phyloP scores from a whole-genome alignment of 2,329 filamentous ascomycete genomes.

The Metarhizium robertsii region DNA sequence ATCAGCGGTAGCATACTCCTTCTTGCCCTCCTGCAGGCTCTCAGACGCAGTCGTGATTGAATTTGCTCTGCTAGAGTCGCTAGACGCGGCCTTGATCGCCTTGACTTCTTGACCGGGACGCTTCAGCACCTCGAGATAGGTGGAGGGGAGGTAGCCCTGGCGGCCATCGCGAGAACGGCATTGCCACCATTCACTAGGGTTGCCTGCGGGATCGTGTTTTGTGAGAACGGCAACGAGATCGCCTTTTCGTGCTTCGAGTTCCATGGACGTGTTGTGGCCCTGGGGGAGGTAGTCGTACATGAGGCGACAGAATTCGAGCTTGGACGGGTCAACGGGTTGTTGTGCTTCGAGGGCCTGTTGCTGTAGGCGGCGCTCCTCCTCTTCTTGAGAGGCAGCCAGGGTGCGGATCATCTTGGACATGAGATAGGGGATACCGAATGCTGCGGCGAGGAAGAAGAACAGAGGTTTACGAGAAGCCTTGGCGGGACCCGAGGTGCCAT shows the following conservation, averaged over 20 bases:
- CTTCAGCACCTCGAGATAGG: conserved; percentile 72
- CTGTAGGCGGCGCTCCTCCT: conserved; percentile 56
- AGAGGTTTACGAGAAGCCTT: conserved; percentile 90
- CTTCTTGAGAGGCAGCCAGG: conserved; percentile 75
- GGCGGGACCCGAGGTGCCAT: conserved; percentile 56
- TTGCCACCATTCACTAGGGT: conserved; percentile 93
- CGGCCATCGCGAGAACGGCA: conserved; percentile 84
- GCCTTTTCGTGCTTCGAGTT: conserved; percentile 86
- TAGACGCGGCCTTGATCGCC: conserved; percentile 40
- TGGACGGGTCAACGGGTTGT: conserved; percentile 67
- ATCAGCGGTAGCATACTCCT: conserved; percentile 42
- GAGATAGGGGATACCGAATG: conserved; percentile 90
- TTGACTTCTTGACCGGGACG: conserved; percentile 41
- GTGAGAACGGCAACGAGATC: conserved; percentile 90
- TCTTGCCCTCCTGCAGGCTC: conserved; percentile 32
- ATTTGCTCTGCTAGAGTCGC: conserved; percentile 37
- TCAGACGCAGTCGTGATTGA: conserved; percentile 37
- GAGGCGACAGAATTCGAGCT: conserved; percentile 93
- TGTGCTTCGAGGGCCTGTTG: conserved; percentile 40
- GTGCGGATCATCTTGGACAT: conserved; percentile 93
- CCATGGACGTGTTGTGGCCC: conserved; percentile 52
- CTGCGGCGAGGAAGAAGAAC: conserved; percentile 87
- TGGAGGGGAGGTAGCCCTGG: conserved; percentile 83
- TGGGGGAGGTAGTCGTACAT: conserved; percentile 91
- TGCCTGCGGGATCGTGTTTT: conserved; percentile 86